Evolutionary conservation across 2,329 filamentous ascomycete genomes (phyloP), one percentile per base, ranked within the genome.

Genomic region (Claviceps pazoutovae): DNA sequence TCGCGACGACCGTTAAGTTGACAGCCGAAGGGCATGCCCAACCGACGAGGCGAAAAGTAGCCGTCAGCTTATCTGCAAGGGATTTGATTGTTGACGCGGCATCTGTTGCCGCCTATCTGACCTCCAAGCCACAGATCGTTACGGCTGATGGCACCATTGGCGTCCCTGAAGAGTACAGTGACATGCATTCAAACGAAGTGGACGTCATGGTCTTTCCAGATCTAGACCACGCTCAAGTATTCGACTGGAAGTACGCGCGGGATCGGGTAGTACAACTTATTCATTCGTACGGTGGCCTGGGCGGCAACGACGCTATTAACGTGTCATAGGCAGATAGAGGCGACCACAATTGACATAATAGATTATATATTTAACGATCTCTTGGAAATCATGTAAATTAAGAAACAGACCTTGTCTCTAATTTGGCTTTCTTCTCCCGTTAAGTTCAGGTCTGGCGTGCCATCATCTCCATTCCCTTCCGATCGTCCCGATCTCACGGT

Each of bases 71-170:
- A 23, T 72, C 76, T 6, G 78, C 75, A 8, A 68, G 71, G 50
- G 83, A 86, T 65, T 63, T 85, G 46, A 85, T 87, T 56, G 78
- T 85, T 5, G 73, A 85, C 59, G 79, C 79, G 0, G 62, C 69
- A 19, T 71, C 71, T 0, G 77, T 86, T 3, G 75, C 74, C 2
- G 67, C 69, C 46, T 86, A 86, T 59, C 62, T 86, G 45, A 36
- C 50, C 17, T 9, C 42, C 23, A 39, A 47, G 30, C 38, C 38
- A 46, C 48, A 46, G 51, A 50, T 39, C 51, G 55, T 47, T 55
- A 59, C 54, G 53, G 23, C 44, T 49, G 44, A 39, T 8, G 48
- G 51, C 34, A 38, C 38, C 19, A 23, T 50, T 58, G 53, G 61
- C 61, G 45, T 56, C 51, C 26, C 46, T 13, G n/a, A 46, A 54